Evolutionary conservation across 257 asterid genomes (phyloP).

Genomic region (Penstemon newberryi): DNA sequence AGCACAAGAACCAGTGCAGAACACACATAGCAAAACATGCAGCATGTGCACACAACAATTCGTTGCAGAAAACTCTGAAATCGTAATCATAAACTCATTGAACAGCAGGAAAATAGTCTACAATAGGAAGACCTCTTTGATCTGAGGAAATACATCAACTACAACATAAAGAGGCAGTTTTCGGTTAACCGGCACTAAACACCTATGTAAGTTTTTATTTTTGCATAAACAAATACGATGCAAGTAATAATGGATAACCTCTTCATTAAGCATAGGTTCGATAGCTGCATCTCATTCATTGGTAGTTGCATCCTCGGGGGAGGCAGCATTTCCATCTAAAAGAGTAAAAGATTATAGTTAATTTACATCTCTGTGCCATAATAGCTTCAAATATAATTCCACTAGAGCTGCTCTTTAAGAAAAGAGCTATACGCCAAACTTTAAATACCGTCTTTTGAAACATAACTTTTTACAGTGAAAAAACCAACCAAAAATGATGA

Average conservation of each 20-base stretch:
- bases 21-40: no score
- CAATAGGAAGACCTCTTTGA: conserved; percentile 30
- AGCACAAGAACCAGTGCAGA: no score
- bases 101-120: conserved; percentile 30
- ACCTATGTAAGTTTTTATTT: conserved; percentile 31
- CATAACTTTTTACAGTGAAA: not conserved
- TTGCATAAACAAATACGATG: conserved; percentile 30
- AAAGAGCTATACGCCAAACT: not conserved
- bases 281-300: conserved; percentile 49
- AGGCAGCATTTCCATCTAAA: conserved; percentile 58
- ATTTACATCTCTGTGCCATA: not conserved
- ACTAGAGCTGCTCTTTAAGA: not conserved
- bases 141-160: conserved; percentile 24
- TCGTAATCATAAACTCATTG: conserved; percentile 9
- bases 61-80: not conserved
- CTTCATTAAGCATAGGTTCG: conserved; percentile 28
- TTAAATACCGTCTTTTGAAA: not conserved
- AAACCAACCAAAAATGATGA: not conserved
- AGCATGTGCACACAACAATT: no score
- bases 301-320: conserved; percentile 53
- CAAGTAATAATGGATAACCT: conserved; percentile 32
- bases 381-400: not conserved
- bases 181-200: conserved; percentile 25
- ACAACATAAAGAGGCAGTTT: conserved; percentile 24
- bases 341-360: conserved; percentile 1